These are phyloP conservation scores for Hansenula sp. DNA, from an alignment of 1,139 yeast species.

Conservation along the genomic window DNA sequence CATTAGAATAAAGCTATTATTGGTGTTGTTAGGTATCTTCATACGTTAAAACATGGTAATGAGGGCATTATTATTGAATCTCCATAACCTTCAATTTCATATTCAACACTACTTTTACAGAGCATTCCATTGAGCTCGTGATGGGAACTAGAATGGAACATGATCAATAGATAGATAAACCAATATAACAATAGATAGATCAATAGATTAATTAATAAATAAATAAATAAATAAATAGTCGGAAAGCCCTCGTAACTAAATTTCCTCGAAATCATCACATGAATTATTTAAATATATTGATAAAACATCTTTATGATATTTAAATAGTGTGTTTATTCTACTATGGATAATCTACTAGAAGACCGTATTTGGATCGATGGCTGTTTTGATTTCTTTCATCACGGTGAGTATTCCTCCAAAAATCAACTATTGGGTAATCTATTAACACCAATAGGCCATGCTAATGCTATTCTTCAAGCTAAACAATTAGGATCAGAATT, in stretches of 20 bases:
- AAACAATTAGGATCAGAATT: constrained; percentile 70
- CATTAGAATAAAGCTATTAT: neutral
- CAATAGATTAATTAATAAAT: no score
- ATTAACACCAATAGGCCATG: constrained; percentile 54
- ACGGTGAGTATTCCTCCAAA: constrained; percentile 46
- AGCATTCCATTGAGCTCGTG: neutral
- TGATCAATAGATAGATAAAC: no score
- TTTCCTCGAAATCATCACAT: no score
- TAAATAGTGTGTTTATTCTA: no score
- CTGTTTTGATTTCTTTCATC: constrained; percentile 96
- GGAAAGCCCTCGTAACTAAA: no score
- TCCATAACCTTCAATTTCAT: neutral
- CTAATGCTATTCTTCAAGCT: constrained; percentile 95
- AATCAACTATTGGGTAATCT: neutral
- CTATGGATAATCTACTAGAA: constrained; percentile 1
- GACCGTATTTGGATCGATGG: constrained; percentile 87
- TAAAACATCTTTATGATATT: no score
- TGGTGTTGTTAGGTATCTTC: no score
- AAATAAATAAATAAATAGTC: no score
- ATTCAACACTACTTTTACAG: neutral
- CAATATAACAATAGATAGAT: no score
- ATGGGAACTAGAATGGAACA: no score
- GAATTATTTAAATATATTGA: no score
- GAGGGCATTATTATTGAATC: neutral
- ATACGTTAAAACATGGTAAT: neutral